phyloP scores from a whole-genome alignment of 2,329 filamentous ascomycete species.

The Penicillium hesseltinei region DNA sequence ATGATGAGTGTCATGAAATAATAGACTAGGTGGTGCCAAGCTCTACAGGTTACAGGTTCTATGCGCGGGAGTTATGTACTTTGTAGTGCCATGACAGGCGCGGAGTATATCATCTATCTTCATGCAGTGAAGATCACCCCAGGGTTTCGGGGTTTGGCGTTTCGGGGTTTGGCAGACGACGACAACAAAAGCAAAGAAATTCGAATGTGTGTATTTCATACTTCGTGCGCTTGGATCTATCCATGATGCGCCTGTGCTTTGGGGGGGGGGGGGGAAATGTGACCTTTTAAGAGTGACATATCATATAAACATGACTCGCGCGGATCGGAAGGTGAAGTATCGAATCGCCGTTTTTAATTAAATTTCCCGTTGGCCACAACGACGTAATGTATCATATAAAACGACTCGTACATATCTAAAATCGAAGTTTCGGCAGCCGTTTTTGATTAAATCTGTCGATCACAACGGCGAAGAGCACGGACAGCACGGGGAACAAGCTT shows the following conservation, averaged over 20 bases:
- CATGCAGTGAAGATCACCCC: not conserved
- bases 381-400: not conserved
- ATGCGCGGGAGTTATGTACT: not conserved
- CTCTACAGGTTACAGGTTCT: not conserved
- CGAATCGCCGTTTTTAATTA: slow-evolving; percentile 5
- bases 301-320: not conserved
- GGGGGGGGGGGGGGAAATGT: not conserved
- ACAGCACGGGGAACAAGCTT: not conserved
- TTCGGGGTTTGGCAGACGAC: not conserved
- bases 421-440: not conserved
- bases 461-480: slow-evolving; percentile 5
- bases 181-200: not conserved
- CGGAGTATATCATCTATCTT: not conserved
- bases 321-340: not conserved
- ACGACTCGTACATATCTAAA: not conserved
- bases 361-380: not conserved
- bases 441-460: slow-evolving; percentile 1
- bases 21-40: not conserved
- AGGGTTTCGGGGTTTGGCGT: not conserved
- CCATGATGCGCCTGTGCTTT: not conserved
- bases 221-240: not conserved
- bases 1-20: not conserved
- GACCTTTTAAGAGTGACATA: not conserved
- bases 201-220: not conserved
- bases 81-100: too few relatives aligned